Evolutionary conservation across 768 basidiomycete species (phyloP).

Genomic region (Lenzites betulinus): DNA sequence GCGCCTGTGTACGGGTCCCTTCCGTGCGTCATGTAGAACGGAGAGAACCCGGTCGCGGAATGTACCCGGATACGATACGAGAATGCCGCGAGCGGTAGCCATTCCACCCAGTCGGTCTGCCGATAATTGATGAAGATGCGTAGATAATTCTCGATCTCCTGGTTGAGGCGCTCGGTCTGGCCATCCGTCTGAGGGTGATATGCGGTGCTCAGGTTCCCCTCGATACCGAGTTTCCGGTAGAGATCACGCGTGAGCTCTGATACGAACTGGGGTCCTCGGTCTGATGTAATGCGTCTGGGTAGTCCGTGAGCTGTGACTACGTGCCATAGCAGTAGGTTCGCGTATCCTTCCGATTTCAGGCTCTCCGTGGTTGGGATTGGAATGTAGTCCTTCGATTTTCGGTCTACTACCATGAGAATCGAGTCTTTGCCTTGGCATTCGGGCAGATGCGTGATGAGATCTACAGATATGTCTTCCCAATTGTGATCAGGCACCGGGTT

Average conservation of each 20-base stretch:
- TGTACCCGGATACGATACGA: constrained; percentile 36
- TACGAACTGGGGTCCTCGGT: constrained; percentile 30
- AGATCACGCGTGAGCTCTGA: constrained; percentile 36
- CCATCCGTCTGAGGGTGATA: constrained; percentile 48
- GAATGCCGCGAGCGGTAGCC: constrained; percentile 37
- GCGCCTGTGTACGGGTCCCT: constrained; percentile 20
- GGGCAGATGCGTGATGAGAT: constrained; percentile 28
- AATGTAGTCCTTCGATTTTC: constrained; percentile 30
- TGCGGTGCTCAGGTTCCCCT: constrained; percentile 39
- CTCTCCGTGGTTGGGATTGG: constrained; percentile 29
- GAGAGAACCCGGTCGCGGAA: constrained; percentile 31
- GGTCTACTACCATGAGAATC: constrained; percentile 22
- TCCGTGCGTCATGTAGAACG: constrained; percentile 35
- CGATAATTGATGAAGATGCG: constrained; percentile 34
- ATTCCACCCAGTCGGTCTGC: constrained; percentile 38
- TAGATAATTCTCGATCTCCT: constrained; percentile 42
- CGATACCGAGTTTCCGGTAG: constrained; percentile 34
- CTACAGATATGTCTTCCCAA: constrained; percentile 15
- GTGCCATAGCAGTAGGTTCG: constrained; percentile 20
- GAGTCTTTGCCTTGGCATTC: constrained; percentile 17
- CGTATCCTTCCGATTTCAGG: constrained; percentile 25
- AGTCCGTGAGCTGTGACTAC: constrained; percentile 19
- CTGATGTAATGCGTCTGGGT: constrained; percentile 5
- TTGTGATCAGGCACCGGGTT: constrained; percentile 10
- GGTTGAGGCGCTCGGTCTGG: constrained; percentile 43